Base-by-base conservation (phyloP, 179 eudicot species). In the Silene vulgaris region DNA sequence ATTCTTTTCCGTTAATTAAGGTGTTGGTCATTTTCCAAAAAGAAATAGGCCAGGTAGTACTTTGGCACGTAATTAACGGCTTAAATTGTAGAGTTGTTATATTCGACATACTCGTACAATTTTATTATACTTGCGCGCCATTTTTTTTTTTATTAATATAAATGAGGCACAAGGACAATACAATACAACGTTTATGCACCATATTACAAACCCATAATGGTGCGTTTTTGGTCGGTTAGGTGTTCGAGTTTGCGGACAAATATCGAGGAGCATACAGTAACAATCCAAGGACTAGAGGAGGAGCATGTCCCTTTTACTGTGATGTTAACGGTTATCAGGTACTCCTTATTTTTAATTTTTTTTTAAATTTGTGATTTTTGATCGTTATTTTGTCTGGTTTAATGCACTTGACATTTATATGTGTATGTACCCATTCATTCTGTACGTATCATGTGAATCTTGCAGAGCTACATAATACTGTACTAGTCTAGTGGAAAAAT, bases 271-370 rank as follows among this genome's bases (percentile, higher is more conserved):
- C 99, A 23, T 95, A 95, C 82, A 92, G 97, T 80, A 76, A 84
- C 63, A 87, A 90, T 74, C 80, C 93, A 12, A 80, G 75, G 21
- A 80, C 91, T 3, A 80, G 74, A 19, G 76, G 79, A 32, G 92
- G 87, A 0, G 97, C 87, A 59, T 95, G 99, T 82, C 99, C 99
- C 3, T 95, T 90, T 84, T 92, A 95, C 86, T 95, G 99, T 76
- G 96, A 88, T 73, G 79, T 79, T 35, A 88, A 89, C 75, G 99
- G 99, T 23, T 95, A 95, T 80, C 89, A 92, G 96, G 98, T 92
- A 81, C 7, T 50, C 26, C 6, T 5, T 52, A 29, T 61, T 19
- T 2, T 2, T 20, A 0, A 20, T 21, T 54, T 62, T 37, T 45
- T 37, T 3, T 50, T n/a, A 50, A 50, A 3, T 11, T 3, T 50